Base-by-base conservation (phyloP, 106 monocot genomes). In the Dendrobium chrysotoxum region DNA sequence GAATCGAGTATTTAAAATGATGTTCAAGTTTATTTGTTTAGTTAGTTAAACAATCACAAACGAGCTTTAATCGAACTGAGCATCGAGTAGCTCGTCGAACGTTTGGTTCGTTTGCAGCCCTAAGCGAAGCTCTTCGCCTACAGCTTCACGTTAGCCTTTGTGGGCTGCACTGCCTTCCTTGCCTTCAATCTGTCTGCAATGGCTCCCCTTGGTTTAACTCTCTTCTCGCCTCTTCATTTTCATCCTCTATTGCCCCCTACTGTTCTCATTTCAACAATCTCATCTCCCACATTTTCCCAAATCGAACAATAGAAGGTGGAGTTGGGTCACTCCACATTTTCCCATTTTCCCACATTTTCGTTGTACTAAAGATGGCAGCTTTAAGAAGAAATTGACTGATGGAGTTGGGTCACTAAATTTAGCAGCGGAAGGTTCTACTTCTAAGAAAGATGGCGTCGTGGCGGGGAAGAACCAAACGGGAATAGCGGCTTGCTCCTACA, bases 81-180 rank as follows among this genome's bases (percentile, higher is more conserved):
- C n/a, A n/a, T n/a, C n/a, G n/a, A n/a, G n/a, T n/a, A n/a, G n/a
- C n/a, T n/a, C n/a, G n/a, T n/a, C n/a, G n/a, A n/a, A n/a, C n/a
- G n/a, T n/a, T n/a, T n/a, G n/a, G n/a, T n/a, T n/a, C n/a, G n/a
- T n/a, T n/a, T n/a, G n/a, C n/a, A n/a, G n/a, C n/a, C n/a, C n/a
- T n/a, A n/a, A 28, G 86, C 87, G 30, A 92, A 86, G 83, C 50
- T 88, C 40, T 84, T 89, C 70, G 77, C 82, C 53, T 85, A 86
- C 77, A 91, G 83, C 28, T 89, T 94, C 79, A 45, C 82, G 31
- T 38, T 86, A 39, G 80, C 93, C 28, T 94, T 94, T 80, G 81
- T 89, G 45, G 89, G 86, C 8, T 87, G 81, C 84, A 94, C 93
- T 0, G 81, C 86, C 4, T 91, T 84, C 83, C 64, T 94, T 17